Conservation (phyloP, 1,284 basidiomycete genomes). For the Thecaphora thlaspeos region DNA sequence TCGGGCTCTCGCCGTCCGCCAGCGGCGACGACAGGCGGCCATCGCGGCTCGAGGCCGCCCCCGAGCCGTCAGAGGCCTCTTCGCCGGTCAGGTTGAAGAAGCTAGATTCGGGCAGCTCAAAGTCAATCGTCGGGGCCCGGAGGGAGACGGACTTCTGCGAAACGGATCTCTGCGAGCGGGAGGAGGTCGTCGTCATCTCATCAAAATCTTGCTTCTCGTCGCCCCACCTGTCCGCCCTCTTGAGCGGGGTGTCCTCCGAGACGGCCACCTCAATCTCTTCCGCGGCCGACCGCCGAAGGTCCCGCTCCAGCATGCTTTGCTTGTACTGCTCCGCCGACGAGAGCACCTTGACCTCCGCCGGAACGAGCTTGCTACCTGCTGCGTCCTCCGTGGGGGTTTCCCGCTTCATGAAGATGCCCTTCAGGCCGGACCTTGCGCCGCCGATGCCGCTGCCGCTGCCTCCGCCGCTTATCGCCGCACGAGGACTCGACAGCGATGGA, state of each 20-base stretch:
- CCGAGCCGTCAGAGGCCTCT: neutral
- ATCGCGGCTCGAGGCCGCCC: neutral
- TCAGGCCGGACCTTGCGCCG: neutral
- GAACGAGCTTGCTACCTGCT: neutral
- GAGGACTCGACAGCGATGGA: constrained; percentile 1
- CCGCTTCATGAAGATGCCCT: neutral
- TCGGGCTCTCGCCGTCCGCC: neutral
- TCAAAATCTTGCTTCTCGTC: neutral
- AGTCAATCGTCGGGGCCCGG: constrained; percentile 23
- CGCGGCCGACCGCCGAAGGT: neutral
- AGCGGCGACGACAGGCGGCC: neutral
- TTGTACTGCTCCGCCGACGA: constrained; percentile 25
- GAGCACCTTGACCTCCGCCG: constrained; percentile 8
- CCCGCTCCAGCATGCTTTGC: constrained; percentile 24
- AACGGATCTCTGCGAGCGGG: neutral
- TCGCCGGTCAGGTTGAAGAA: constrained; percentile 6
- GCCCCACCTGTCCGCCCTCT: too few species aligned
- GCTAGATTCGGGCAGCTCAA: constrained; percentile 26
- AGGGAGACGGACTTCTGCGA: neutral
- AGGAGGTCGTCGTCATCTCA: neutral
- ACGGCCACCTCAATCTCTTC: neutral
- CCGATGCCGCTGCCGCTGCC: neutral
- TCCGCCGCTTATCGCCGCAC: too few species aligned
- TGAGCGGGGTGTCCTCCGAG: neutral
- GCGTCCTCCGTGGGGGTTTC: neutral